These are phyloP conservation scores for Salix viminalis DNA, from an alignment of 345 rosid species.

Conservation along the genomic window DNA sequence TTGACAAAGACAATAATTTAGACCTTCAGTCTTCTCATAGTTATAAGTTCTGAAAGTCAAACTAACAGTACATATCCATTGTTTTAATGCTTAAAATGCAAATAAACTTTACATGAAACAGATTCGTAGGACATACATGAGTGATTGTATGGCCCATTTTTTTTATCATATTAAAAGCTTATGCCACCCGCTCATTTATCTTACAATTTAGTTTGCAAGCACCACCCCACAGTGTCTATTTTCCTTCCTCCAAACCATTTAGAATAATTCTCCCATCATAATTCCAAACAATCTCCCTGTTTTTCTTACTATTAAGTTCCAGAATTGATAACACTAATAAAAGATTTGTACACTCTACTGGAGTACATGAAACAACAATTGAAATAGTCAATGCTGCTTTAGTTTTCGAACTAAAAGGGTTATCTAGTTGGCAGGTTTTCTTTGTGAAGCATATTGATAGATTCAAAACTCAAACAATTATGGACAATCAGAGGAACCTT, in stretches of 20 bases:
- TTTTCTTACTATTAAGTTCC: neutral
- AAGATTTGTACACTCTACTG: neutral
- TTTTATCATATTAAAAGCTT: neutral
- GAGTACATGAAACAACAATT: neutral
- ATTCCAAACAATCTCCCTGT: neutral
- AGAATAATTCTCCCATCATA: neutral
- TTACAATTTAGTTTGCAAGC: neutral
- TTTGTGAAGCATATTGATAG: no score
- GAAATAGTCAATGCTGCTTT: neutral
- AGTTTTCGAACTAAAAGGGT: neutral
- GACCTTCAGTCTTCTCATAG: neutral
- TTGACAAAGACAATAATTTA: neutral
- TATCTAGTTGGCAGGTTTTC: neutral
- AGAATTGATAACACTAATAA: neutral
- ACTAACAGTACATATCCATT: neutral
- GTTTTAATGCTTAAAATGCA: neutral
- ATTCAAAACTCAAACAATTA: no score
- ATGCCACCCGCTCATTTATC: neutral
- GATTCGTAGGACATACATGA: neutral
- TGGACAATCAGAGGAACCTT: neutral
- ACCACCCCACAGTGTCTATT: neutral
- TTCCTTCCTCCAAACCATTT: neutral
- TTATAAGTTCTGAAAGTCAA: neutral
- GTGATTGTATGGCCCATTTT: neutral
- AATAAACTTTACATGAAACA: neutral